phyloP scores from a whole-genome alignment of 371 early-diverging fungal genomes.

The Phascolomyces articulosus region DNA sequence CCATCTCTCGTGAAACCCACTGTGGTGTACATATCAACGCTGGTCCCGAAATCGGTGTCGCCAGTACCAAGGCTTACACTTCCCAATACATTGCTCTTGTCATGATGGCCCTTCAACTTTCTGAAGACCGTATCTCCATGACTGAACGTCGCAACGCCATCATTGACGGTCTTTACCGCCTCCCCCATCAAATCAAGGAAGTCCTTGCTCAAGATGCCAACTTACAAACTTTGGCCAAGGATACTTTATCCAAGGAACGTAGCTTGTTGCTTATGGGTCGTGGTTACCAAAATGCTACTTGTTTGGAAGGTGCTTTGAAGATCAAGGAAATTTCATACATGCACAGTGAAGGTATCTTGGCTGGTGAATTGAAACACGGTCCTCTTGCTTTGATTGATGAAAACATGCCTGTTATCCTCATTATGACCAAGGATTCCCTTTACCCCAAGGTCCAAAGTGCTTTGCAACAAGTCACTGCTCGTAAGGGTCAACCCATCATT shows the following conservation, averaged over 20 bases:
- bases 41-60: slow-evolving; percentile 99
- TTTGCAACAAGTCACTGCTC: slow-evolving; percentile 93
- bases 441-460: slow-evolving; percentile 89
- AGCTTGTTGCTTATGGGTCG: slow-evolving; percentile 95
- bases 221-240: slow-evolving; percentile 79
- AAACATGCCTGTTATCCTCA: slow-evolving; percentile 88
- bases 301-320: slow-evolving; percentile 98
- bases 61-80: slow-evolving; percentile 99
- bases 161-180: slow-evolving; percentile 89
- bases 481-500: slow-evolving; percentile 95
- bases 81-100: slow-evolving; percentile 96
- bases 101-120: slow-evolving; percentile 95
- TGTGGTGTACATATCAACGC: slow-evolving; percentile 99
- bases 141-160: slow-evolving; percentile 87
- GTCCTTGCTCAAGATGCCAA: slow-evolving; percentile 82
- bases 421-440: slow-evolving; percentile 35
- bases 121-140: slow-evolving; percentile 88
- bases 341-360: slow-evolving; percentile 96
- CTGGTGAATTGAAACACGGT: slow-evolving; percentile 99
- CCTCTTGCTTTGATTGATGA: slow-evolving; percentile 98
- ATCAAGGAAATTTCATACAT: slow-evolving; percentile 99
- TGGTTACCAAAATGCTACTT: slow-evolving; percentile 97
- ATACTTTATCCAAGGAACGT: slow-evolving; percentile 79
- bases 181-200: slow-evolving; percentile 91
- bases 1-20: slow-evolving; percentile 97